Evolutionary conservation across 2,329 filamentous ascomycete genomes (phyloP), one percentile per base, ranked within the genome.

Genomic region (Falciphora oryzae): DNA sequence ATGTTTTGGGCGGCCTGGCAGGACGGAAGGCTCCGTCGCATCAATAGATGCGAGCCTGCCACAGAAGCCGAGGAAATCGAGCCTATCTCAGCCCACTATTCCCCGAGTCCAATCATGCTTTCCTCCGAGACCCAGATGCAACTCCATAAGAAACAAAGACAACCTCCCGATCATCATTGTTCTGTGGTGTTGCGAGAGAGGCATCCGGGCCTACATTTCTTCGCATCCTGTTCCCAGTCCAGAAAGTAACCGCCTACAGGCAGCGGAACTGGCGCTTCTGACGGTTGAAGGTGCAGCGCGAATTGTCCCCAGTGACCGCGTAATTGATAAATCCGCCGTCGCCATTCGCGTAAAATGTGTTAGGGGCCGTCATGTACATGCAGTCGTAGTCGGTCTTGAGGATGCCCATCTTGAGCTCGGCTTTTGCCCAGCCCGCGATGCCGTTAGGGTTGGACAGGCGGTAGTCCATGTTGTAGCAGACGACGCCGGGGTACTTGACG

Each of bases 381-480:
- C 66, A 70, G 57, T 69, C 68, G 57, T 67, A 69, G 63, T 68
- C 65, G 3, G 68, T 69, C 44, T 66, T 50, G 18, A 69, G 66
- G n/a, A 64, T 25, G 1, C 66, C 66, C 7, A 64, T 60, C 22
- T 50, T 53, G 59, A 69, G 64, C 53, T 65, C 65, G 50, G 65
- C 67, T 18, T 62, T 66, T 2, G 62, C 57, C 25, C 63, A 44
- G 3, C 66, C 68, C 25, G 61, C 63, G 0, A 64, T 58, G 22
- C 62, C 64, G 16, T 57, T 56, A 4, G 65, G 61, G 29, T 67
- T 59, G 10, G 62, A n/a, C 10, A 69, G 58, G n/a, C 18, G 28
- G 56, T 69, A 69, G 8, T 57, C 68, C 63, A 67, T 67, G 65
- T 69, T 69, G 38, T 69, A 68, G 65, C 68, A 69, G 62, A 65